Percentiles rank a stretch among this genome's conserved stretches.
Evolutionary conservation across 495 filamentous ascomycete genomes (phyloP).

Genomic region (Tuber microsphaerosporum): DNA sequence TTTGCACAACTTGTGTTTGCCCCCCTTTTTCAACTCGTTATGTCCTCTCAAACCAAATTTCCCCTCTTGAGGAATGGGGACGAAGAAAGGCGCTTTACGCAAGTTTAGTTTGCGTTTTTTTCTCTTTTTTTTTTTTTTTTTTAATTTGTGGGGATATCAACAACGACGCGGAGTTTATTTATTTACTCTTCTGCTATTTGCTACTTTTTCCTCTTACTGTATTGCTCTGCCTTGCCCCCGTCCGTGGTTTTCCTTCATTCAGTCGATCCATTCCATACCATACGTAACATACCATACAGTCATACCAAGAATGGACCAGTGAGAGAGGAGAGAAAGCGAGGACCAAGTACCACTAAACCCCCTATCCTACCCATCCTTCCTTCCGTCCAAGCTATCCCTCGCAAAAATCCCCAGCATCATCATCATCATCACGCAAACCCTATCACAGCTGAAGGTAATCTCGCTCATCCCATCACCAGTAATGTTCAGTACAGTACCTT

Average conservation of each 20-base stretch:
- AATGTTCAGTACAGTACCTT: not conserved
- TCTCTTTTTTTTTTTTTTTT: not conserved
- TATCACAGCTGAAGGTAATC: not conserved
- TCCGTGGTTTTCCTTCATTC: not conserved
- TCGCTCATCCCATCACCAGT: not conserved
- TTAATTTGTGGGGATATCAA: not conserved
- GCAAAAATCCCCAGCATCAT: not conserved
- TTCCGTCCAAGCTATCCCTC: not conserved
- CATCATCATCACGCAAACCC: not conserved
- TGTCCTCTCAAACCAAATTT: conserved; percentile 5
- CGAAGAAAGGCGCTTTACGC: not conserved
- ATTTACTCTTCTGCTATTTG: not conserved
- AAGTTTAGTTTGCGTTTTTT: not conserved
- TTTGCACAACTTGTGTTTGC: not conserved
- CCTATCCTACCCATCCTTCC: not conserved
- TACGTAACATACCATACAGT: not conserved
- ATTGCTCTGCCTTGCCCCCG: not conserved
- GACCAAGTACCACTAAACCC: not conserved
- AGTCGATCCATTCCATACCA: not conserved
- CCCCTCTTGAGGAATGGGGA: not conserved
- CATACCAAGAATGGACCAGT: not conserved
- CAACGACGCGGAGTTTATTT: not conserved
- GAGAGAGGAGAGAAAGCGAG: not conserved
- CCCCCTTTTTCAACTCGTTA: conserved; percentile 4
- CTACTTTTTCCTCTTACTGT: not conserved